A percentile compares a stretch with the other conserved stretches of the same genome.
phyloP scores from a whole-genome alignment of 495 filamentous ascomycete species.

The Neurospora sp. region DNA sequence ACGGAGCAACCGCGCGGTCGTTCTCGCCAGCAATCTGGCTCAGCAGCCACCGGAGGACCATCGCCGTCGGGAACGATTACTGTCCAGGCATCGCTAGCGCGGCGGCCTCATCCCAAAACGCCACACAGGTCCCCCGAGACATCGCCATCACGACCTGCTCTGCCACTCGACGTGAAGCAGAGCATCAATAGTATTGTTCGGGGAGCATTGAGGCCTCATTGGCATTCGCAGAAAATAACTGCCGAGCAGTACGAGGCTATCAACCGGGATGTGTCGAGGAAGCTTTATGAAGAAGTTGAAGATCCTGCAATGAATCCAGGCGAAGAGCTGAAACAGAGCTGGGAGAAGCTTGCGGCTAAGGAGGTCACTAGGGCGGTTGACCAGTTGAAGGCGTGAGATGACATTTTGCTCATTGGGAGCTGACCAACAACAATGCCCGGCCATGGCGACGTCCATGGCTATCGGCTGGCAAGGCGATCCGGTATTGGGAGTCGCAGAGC shows the following conservation, averaged over 20 bases:
- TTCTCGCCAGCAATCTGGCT: background rate
- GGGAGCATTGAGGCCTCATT: constrained; percentile 64
- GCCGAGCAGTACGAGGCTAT: constrained; percentile 81
- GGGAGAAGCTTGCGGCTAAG: constrained; percentile 59
- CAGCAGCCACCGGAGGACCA: background rate
- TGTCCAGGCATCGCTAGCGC: background rate
- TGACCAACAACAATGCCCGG: background rate
- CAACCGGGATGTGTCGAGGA: constrained; percentile 72
- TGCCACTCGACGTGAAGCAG: constrained; percentile 65
- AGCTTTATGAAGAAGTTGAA: constrained; percentile 72
- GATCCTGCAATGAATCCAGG: constrained; percentile 40
- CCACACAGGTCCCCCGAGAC: constrained; percentile 40
- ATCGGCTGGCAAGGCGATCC: background rate
- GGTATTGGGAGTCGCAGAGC: background rate
- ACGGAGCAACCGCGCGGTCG: constrained; percentile 27
- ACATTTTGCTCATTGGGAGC: background rate
- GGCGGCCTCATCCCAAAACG: constrained; percentile 8
- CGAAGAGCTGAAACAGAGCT: constrained; percentile 45
- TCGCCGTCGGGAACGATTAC: background rate
- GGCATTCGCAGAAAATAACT: constrained; percentile 55
- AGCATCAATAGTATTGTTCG: constrained; percentile 76
- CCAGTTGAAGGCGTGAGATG: constrained; percentile 29
- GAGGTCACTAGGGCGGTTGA: constrained; percentile 63
- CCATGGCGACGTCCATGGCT: background rate
- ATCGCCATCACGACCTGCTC: constrained; percentile 43